Conservation (phyloP, 2,329 filamentous ascomycete species). For the Zasmidium citrigriseum region DNA sequence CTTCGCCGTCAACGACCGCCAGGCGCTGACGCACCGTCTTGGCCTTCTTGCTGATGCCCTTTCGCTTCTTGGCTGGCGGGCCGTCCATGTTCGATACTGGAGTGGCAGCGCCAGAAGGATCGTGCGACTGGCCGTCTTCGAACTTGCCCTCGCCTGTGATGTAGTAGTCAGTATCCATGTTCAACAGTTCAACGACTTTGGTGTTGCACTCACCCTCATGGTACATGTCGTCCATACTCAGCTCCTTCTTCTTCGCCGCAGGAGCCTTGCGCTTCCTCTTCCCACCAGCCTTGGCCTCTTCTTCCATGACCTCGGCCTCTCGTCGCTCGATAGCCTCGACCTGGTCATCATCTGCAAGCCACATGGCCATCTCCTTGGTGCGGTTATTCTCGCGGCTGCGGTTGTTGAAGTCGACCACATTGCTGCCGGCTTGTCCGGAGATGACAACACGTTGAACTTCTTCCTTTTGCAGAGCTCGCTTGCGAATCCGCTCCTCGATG, state of each 20-base stretch:
- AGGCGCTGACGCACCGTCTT: constrained; percentile 53
- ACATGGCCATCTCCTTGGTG: constrained; percentile 98
- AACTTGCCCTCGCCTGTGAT: constrained; percentile 87
- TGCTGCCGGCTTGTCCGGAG: constrained; percentile 76
- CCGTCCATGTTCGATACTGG: constrained; percentile 60
- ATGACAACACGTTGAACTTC: constrained; percentile 98
- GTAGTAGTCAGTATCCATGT: constrained; percentile 12
- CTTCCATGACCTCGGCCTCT: constrained; percentile 78
- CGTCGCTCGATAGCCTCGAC: constrained; percentile 90
- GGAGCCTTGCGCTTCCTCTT: constrained; percentile 52
- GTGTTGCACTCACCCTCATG: constrained; percentile 75
- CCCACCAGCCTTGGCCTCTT: constrained; percentile 60
- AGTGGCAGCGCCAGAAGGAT: constrained; percentile 82
- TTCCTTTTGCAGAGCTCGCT: constrained; percentile 95
- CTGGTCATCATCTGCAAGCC: constrained; percentile 96
- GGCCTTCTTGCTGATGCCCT: constrained; percentile 52
- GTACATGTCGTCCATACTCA: constrained; percentile 92
- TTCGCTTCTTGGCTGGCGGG: constrained; percentile 57
- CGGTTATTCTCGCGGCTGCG: constrained; percentile 84
- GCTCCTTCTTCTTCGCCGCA: constrained; percentile 61
- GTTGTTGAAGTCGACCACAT: constrained; percentile 87
- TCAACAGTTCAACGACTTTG: background rate
- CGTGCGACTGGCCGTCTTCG: constrained; percentile 81
- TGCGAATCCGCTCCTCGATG: constrained; percentile 96
- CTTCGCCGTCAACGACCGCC: constrained; percentile 49